These are phyloP conservation scores for Thelephora terrestris DNA, from an alignment of 1,284 basidiomycete species.

Conservation along the genomic window DNA sequence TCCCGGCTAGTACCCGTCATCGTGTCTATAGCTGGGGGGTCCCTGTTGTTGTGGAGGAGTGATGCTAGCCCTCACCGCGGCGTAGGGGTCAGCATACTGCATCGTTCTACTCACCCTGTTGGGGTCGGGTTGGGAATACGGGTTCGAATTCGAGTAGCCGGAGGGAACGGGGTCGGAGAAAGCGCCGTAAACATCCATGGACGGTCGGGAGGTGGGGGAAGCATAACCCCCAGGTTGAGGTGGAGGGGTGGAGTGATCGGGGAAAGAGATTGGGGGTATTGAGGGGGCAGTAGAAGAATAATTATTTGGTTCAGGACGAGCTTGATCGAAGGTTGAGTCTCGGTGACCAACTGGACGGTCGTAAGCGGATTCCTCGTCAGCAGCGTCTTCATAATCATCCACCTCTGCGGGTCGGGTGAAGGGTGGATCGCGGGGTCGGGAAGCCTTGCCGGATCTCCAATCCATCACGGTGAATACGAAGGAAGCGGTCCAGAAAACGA, in stretches of 20 bases:
- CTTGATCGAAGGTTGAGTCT: constrained; percentile 12
- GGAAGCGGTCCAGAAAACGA: constrained; percentile 58
- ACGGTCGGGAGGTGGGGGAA: constrained; percentile 37
- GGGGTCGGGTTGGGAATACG: constrained; percentile 24
- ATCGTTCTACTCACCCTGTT: constrained; percentile 70
- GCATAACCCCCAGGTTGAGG: constrained; percentile 13
- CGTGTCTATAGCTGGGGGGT: not conserved
- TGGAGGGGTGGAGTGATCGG: constrained; percentile 23
- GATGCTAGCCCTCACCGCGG: constrained; percentile 54
- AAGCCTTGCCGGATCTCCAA: constrained; percentile 62
- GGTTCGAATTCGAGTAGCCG: constrained; percentile 37
- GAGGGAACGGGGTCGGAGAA: constrained; percentile 74
- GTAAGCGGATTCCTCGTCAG: constrained; percentile 40
- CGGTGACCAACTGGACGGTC: constrained; percentile 19
- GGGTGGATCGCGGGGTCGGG: constrained; percentile 55
- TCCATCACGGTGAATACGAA: constrained; percentile 52
- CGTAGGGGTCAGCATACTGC: constrained; percentile 79
- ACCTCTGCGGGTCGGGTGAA: constrained; percentile 46
- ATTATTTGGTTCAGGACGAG: constrained; percentile 30
- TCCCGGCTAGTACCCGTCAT: not conserved
- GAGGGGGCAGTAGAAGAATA: constrained; percentile 24
- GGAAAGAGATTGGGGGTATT: constrained; percentile 18
- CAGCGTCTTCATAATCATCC: constrained; percentile 30
- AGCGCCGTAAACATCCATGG: constrained; percentile 79
- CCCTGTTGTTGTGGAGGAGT: constrained; percentile 2